phyloP scores from a whole-genome alignment of 2,329 filamentous ascomycete genomes.

The Sporothrix mexicana region DNA sequence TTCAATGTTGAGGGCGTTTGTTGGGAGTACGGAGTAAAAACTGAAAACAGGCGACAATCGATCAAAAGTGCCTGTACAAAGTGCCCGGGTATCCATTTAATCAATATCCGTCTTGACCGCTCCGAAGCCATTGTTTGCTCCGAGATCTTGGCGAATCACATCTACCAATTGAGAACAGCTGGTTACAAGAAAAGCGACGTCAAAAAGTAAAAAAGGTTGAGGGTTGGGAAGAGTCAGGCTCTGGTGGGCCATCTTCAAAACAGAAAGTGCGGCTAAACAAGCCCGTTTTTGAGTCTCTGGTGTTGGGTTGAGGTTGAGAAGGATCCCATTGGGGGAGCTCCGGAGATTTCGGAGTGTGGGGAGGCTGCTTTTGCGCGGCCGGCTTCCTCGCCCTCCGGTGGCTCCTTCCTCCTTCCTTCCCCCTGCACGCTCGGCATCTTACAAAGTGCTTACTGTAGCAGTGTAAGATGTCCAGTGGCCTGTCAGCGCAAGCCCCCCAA shows the following conservation, averaged over 20 bases:
- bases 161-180: neutral
- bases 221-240: neutral
- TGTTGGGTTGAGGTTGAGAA: neutral
- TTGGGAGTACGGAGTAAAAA: conserved; percentile 3
- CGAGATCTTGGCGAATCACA: neutral
- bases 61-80: no score
- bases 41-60: neutral
- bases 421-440: no score
- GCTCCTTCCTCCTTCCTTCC: no score
- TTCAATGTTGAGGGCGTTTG: neutral
- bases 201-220: neutral
- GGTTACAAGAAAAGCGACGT: neutral
- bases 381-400: no score
- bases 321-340: neutral
- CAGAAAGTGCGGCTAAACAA: conserved; percentile 5
- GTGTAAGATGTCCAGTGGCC: neutral
- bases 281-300: neutral
- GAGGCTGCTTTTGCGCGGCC: neutral
- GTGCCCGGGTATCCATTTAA: no score
- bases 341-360: neutral
- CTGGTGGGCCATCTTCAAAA: neutral
- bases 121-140: neutral
- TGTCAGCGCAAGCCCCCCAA: neutral
- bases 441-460: no score
- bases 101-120: neutral